These are phyloP conservation scores for Endogone sp. DNA, from an alignment of 192 early-diverging fungal genomes.

Conservation along the genomic window DNA sequence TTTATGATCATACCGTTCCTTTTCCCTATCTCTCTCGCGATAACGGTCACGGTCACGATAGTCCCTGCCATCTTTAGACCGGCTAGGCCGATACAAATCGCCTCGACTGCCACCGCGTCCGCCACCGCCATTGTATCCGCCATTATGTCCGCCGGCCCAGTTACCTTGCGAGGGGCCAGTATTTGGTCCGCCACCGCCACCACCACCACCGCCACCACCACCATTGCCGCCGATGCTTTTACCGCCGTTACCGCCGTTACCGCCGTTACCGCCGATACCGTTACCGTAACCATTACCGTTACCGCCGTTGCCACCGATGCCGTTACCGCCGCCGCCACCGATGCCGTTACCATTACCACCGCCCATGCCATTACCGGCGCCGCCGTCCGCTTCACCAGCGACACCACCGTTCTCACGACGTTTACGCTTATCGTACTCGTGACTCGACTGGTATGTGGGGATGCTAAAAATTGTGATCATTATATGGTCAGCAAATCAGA, in stretches of 20 bases:
- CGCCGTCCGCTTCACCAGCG: neutral
- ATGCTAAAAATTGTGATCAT: constrained; percentile 25
- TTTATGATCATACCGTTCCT: constrained; percentile 1
- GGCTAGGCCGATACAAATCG: neutral
- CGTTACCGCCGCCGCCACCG: neutral
- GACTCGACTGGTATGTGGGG: constrained; percentile 73
- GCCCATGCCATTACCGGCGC: neutral
- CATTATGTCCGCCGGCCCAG: constrained; percentile 5
- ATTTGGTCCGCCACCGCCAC: constrained; percentile 6
- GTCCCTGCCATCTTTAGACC: neutral
- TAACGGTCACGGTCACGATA: constrained; percentile 1
- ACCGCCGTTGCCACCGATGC: neutral
- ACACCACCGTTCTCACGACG: constrained; percentile 10
- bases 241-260: neutral
- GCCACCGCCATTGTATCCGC: constrained; percentile 7
- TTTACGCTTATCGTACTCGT: constrained; percentile 68
- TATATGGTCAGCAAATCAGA: no score
- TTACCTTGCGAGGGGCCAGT: constrained; percentile 1
- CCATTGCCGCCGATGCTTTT: no score
- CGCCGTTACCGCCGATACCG: no score
- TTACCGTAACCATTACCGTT: neutral
- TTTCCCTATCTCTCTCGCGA: constrained; percentile 5
- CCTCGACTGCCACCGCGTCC: constrained; percentile 1
- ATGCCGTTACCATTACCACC: neutral
- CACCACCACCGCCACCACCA: neutral